A percentile compares a stretch with the other conserved stretches of the same genome.
Conservation (phyloP, 106 monocot species). For the Dioscorea dumetorum region DNA sequence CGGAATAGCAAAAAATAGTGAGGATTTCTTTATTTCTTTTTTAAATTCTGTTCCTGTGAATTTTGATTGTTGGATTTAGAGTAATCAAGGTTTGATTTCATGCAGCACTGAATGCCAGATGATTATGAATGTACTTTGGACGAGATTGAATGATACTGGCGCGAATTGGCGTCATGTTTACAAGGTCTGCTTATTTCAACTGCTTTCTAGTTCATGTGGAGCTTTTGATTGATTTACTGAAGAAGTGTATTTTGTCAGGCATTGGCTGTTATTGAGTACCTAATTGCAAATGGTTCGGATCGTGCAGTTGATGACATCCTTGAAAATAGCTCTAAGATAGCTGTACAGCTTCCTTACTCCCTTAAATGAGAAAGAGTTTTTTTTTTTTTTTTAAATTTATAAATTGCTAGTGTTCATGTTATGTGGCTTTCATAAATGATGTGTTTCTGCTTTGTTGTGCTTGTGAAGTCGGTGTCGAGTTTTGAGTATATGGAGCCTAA, state of each 20-base stretch:
- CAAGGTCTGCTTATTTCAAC: neutral
- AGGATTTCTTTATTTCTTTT: neutral
- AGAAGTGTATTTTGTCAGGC: neutral
- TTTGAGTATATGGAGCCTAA: constrained; percentile 89
- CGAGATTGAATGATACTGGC: neutral
- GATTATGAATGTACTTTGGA: neutral
- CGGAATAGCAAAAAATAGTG: neutral
- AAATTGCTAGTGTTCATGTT: too few relatives aligned
- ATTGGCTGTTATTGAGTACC: neutral
- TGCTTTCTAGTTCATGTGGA: neutral
- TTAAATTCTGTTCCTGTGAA: neutral
- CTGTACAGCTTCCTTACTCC: constrained; percentile 34
- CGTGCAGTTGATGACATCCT: constrained; percentile 17
- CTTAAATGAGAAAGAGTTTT: neutral
- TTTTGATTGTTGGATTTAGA: too few relatives aligned
- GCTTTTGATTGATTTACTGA: neutral
- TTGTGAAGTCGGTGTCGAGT: constrained; percentile 61
- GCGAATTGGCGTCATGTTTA: neutral
- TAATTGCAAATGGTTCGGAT: neutral
- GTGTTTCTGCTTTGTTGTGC: constrained; percentile 5
- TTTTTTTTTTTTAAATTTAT: neutral
- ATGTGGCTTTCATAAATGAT: neutral
- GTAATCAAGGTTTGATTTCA: too few relatives aligned
- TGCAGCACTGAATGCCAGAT: constrained; percentile 1
- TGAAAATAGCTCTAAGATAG: constrained; percentile 64